Evolutionary conservation across 2,329 filamentous ascomycete genomes (phyloP).

Genomic region (Penicillium sp.): DNA sequence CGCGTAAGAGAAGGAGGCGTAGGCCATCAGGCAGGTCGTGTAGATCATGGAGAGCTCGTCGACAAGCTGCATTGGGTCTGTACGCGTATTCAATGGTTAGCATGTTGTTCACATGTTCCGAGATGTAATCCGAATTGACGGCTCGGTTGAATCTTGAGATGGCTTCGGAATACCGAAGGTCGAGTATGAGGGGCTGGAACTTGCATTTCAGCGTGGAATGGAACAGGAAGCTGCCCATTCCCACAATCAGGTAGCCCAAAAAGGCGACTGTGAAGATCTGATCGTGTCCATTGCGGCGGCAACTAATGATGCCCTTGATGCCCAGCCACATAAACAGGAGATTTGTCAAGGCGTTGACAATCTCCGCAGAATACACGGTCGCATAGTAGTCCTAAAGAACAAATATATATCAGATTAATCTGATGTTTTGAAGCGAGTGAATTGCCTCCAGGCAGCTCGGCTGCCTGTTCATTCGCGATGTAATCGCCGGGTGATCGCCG

Average conservation of each 20-base stretch:
- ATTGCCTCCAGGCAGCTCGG: not conserved
- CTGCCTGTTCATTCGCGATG: not conserved
- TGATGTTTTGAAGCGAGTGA: not conserved
- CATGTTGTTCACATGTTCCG: not conserved
- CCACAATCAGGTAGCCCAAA: slow-evolving; percentile 62
- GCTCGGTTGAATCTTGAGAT: not conserved
- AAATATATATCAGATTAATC: not conserved
- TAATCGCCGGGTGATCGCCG: not conserved
- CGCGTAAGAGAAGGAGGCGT: slow-evolving; percentile 73
- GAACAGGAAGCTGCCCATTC: slow-evolving; percentile 63
- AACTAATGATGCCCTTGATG: slow-evolving; percentile 72
- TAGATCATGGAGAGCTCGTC: slow-evolving; percentile 74
- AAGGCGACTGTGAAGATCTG: slow-evolving; percentile 71
- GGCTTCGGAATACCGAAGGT: not conserved
- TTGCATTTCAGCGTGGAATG: slow-evolving; percentile 65
- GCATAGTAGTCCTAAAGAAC: slow-evolving; percentile 68
- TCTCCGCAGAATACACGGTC: slow-evolving; percentile 73
- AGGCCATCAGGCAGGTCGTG: slow-evolving; percentile 69
- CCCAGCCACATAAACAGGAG: slow-evolving; percentile 78
- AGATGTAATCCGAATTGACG: not conserved
- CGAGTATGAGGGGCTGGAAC: slow-evolving; percentile 18
- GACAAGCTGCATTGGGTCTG: slow-evolving; percentile 70
- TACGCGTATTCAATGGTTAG: slow-evolving; percentile 21
- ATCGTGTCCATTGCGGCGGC: slow-evolving; percentile 71
- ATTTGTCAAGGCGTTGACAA: slow-evolving; percentile 82